Evolutionary conservation across 148 eudicot genomes (phyloP).

Genomic region (Persicaria maculosa): DNA sequence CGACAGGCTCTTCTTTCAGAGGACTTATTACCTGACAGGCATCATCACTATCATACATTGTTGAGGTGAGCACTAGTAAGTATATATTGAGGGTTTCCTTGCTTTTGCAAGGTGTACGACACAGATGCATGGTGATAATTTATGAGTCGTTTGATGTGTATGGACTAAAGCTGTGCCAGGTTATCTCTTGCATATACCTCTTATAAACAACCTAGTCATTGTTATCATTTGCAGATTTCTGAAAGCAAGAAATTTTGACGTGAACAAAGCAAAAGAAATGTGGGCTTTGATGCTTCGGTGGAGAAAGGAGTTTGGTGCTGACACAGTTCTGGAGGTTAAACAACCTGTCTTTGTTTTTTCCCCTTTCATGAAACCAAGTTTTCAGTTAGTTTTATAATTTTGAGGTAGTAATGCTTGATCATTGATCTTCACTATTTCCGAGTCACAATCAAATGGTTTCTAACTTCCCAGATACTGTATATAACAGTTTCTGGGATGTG

Average conservation of each 20-base stretch:
- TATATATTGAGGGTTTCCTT: neutral
- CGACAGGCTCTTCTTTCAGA: slow-evolving; percentile 10
- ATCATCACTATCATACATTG: slow-evolving; percentile 14
- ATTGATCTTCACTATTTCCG: slow-evolving; percentile 1
- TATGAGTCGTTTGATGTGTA: neutral
- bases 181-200: neutral
- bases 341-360: neutral
- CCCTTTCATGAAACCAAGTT: neutral
- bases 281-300: slow-evolving; percentile 17
- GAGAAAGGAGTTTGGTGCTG: slow-evolving; percentile 19
- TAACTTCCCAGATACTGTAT: neutral
- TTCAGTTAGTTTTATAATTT: neutral
- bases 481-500: neutral
- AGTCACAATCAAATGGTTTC: neutral
- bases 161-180: neutral
- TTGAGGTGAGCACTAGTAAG: slow-evolving; percentile 8
- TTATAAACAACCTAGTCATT: neutral
- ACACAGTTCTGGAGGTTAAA: slow-evolving; percentile 15
- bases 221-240: slow-evolving; percentile 12
- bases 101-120: neutral
- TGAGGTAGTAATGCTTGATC: neutral
- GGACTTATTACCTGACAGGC: slow-evolving; percentile 12
- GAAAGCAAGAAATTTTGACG: slow-evolving; percentile 15
- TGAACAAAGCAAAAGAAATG: slow-evolving; percentile 10
- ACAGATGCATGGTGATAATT: neutral